phyloP scores from a whole-genome alignment of 805 yeast genomes.

The Teunomyces barrocoloradensis region DNA sequence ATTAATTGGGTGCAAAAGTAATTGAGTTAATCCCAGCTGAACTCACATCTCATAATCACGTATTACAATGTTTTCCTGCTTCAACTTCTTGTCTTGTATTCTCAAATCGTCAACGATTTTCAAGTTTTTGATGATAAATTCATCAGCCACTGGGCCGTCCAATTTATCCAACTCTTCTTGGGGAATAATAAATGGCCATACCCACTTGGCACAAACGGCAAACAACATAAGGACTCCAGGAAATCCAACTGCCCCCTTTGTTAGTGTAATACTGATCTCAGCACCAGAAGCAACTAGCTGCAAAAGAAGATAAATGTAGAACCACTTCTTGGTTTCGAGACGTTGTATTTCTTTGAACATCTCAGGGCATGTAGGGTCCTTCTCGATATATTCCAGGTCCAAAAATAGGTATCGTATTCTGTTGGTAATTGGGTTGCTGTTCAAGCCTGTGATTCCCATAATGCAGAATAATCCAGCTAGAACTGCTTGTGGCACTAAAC shows the following conservation, averaged over 20 bases:
- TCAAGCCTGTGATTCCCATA: constrained; percentile 84
- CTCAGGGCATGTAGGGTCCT: constrained; percentile 37
- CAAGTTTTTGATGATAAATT: constrained; percentile 50
- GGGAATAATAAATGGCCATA: constrained; percentile 64
- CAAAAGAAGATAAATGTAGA: constrained; percentile 54
- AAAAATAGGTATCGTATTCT: constrained; percentile 61
- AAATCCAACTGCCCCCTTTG: constrained; percentile 91
- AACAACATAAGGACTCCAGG: constrained; percentile 82
- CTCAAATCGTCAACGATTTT: constrained; percentile 13
- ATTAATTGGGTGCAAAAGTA: background rate
- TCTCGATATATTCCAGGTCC: constrained; percentile 44
- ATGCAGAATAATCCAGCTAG: constrained; percentile 88
- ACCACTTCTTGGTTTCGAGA: constrained; percentile 41
- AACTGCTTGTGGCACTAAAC: constrained; percentile 88
- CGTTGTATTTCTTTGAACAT: constrained; percentile 29
- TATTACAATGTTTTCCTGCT: constrained; percentile 1
- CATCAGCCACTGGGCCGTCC: constrained; percentile 65
- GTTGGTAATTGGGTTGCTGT: constrained; percentile 61
- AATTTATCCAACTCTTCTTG: constrained; percentile 55
- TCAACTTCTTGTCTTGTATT: background rate
- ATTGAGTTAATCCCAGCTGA: too few relatives aligned
- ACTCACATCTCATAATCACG: background rate
- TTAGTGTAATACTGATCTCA: constrained; percentile 82
- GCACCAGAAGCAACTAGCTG: constrained; percentile 68
- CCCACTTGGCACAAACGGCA: constrained; percentile 54